Evolutionary conservation across 2,329 filamentous ascomycete genomes (phyloP).

Genomic region (Diaporthe caulivora): DNA sequence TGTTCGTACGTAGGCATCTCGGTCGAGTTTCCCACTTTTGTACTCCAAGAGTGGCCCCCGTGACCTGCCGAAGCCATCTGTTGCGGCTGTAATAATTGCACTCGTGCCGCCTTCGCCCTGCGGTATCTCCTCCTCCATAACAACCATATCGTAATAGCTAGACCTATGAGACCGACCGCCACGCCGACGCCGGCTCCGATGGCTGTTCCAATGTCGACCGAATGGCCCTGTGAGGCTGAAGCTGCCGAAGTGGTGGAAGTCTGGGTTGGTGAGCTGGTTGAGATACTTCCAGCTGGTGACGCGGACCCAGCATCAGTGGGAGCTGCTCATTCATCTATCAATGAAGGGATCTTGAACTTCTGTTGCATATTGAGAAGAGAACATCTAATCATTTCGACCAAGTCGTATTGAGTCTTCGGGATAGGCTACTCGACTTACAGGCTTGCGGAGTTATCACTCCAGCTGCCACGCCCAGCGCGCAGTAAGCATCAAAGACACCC

Average conservation of each 20-base stretch:
- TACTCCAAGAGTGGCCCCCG: background rate
- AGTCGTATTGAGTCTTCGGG: no score
- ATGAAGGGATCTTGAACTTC: background rate
- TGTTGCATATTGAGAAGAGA: no score
- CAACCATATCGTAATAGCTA: background rate
- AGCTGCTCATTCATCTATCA: background rate
- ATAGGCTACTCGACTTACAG: background rate
- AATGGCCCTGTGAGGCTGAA: background rate
- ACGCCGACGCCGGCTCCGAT: background rate
- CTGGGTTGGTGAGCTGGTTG: background rate
- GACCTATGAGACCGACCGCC: background rate
- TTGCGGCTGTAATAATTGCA: background rate
- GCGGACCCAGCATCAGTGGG: background rate
- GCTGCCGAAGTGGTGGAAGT: background rate
- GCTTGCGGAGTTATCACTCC: background rate
- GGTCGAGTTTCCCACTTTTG: background rate
- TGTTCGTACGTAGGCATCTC: conserved; percentile 14
- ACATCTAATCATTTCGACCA: no score
- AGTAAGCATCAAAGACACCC: conserved; percentile 25
- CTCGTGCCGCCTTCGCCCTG: background rate
- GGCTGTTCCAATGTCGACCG: background rate
- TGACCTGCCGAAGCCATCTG: background rate
- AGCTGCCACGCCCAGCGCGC: conserved; percentile 25
- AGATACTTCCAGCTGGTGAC: background rate
- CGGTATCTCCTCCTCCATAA: background rate